Conservation (phyloP, 2,329 filamentous ascomycete species). For the Boeremia exigua region DNA sequence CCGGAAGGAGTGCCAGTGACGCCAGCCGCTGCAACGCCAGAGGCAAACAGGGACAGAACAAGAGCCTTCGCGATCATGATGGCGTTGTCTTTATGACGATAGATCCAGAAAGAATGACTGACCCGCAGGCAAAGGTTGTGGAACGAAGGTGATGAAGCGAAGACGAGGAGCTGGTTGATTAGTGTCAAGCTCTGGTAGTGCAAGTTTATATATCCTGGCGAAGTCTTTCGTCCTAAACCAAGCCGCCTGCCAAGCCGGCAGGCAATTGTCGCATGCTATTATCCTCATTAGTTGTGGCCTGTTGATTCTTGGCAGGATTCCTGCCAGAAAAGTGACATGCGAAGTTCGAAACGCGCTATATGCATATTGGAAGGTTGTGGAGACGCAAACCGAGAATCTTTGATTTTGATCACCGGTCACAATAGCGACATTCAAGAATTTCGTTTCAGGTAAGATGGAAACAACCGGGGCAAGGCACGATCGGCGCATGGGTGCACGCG, state of each 20-base stretch:
- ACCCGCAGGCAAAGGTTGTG: constrained; percentile 1
- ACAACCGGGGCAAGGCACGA: constrained; percentile 5
- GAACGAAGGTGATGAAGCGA: constrained; percentile 9
- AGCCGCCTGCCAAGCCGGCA: neutral
- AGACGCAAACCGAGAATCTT: neutral
- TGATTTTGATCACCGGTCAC: constrained; percentile 1
- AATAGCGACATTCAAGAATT: neutral
- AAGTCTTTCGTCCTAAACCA: neutral
- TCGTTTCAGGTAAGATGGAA: constrained; percentile 5
- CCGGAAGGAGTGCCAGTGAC: constrained; percentile 23
- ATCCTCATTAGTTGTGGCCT: constrained; percentile 1
- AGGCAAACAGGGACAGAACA: constrained; percentile 13
- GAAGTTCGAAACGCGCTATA: constrained; percentile 12
- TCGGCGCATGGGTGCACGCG: constrained; percentile 9
- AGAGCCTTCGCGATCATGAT: constrained; percentile 17
- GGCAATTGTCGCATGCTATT: neutral
- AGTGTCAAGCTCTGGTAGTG: neutral
- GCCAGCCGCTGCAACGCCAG: constrained; percentile 14
- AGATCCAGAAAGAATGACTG: constrained; percentile 18
- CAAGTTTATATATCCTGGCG: neutral
- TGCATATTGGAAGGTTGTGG: neutral
- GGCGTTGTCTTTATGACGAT: neutral
- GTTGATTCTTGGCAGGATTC: constrained; percentile 6
- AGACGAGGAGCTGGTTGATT: neutral
- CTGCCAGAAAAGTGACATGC: constrained; percentile 1